Percentiles rank a stretch among this genome's conserved stretches.
phyloP scores from a whole-genome alignment of 176 grass and related monocot species.

The Pontederia crassipes region DNA sequence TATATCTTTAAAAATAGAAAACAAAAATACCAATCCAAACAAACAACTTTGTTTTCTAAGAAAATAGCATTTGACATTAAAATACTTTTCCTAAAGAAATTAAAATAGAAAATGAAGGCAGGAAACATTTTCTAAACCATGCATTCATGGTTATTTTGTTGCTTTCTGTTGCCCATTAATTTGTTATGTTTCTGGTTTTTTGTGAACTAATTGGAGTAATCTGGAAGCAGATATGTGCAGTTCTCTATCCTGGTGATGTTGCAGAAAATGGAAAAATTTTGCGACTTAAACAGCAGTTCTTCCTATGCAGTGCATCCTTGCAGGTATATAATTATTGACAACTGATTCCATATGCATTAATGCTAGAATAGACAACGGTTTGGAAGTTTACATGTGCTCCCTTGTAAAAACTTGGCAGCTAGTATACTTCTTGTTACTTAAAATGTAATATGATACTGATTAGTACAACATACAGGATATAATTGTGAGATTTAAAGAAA shows the following conservation, averaged over 20 bases:
- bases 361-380: background rate
- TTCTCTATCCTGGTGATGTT: conserved; percentile 81
- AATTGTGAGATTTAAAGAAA: conserved; percentile 73
- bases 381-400: conserved; percentile 1
- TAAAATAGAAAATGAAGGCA: too few species aligned
- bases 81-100: too few species aligned
- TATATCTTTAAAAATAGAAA: too few species aligned
- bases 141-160: too few species aligned
- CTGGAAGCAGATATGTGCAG: conserved; percentile 66
- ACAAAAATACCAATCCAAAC: too few species aligned
- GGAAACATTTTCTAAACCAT: too few species aligned
- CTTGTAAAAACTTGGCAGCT: conserved; percentile 1
- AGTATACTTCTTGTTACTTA: background rate
- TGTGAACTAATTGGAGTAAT: background rate
- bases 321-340: conserved; percentile 43
- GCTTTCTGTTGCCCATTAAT: too few species aligned
- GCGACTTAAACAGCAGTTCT: conserved; percentile 91
- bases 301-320: conserved; percentile 97
- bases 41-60: too few species aligned
- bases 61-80: too few species aligned
- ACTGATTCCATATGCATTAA: too few species aligned
- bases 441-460: too few species aligned
- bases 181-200: background rate
- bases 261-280: conserved; percentile 75
- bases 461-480: conserved; percentile 45